phyloP scores from a whole-genome alignment of 257 asterid species.

The Plantago ovata region DNA sequence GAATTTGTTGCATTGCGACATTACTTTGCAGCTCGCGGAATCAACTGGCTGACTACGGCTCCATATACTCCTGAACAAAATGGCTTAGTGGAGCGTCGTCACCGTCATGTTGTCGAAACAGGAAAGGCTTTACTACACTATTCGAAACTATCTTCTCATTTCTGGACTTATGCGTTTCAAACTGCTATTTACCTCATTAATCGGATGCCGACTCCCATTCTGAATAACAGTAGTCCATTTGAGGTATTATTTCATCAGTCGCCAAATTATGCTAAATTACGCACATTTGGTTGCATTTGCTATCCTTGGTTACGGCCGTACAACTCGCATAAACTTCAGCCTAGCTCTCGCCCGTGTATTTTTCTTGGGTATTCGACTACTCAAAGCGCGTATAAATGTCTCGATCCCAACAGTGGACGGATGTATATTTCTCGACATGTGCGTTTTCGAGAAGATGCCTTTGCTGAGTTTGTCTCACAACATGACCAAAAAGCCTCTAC shows the following conservation, averaged over 20 bases:
- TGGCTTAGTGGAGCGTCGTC: constrained; percentile 5
- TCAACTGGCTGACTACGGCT: not conserved
- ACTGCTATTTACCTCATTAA: not conserved
- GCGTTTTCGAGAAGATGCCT: not conserved
- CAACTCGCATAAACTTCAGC: not conserved
- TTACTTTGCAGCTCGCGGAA: not conserved
- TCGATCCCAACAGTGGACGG: not conserved
- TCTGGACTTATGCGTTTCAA: not conserved
- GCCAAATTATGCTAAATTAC: not conserved
- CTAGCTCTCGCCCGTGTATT: not conserved
- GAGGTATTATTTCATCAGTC: not conserved
- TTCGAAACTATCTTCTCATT: not conserved
- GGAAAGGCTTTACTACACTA: not conserved
- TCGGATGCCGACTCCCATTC: not conserved
- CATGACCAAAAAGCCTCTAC: not conserved
- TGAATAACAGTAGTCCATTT: not conserved
- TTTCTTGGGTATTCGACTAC: not conserved
- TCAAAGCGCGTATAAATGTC: not conserved
- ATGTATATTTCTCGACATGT: not conserved
- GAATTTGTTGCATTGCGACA: not conserved
- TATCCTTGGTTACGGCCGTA: not conserved
- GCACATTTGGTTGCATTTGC: not conserved
- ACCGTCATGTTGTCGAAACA: not conserved
- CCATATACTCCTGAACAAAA: constrained; percentile 10
- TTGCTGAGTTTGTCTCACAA: not conserved